A percentile compares a stretch with the other conserved stretches of the same genome.
Conservation (phyloP, 202 grass and related monocot species). For the Panicum hallii region DNA sequence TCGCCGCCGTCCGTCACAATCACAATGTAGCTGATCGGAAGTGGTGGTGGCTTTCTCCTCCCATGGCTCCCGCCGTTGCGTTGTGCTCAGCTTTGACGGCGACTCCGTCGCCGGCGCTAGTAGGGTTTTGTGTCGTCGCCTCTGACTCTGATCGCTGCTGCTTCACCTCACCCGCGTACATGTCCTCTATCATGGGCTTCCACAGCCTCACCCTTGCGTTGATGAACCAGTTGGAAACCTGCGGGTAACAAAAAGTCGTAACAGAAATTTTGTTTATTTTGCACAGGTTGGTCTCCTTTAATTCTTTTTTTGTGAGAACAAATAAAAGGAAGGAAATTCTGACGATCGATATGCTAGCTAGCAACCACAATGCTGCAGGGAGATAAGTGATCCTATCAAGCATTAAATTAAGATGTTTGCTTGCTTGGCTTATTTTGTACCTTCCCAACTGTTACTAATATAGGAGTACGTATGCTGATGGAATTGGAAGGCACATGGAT, state of each 20-base stretch:
- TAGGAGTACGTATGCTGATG: not conserved
- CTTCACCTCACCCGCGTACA: conserved; percentile 95
- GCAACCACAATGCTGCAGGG: too few species aligned
- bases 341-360: too few species aligned
- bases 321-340: too few species aligned
- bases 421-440: not conserved
- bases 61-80: not conserved
- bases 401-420: conserved; percentile 4
- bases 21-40: not conserved
- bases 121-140: conserved; percentile 29
- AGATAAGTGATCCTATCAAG: not conserved
- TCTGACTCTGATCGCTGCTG: conserved; percentile 23
- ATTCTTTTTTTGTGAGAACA: too few species aligned
- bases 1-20: not conserved
- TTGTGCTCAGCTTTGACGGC: conserved; percentile 1
- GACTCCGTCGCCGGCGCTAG: not conserved
- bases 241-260: not conserved
- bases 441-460: not conserved
- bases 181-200: conserved; percentile 99
- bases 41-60: not conserved
- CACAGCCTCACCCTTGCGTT: conserved; percentile 91
- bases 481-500: conserved; percentile 1
- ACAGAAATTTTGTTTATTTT: not conserved
- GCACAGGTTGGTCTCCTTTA: too few species aligned
- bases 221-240: conserved; percentile 99